Evolutionary conservation across 148 eudicot species (phyloP).

Genomic region (Talinum fruticosum): DNA sequence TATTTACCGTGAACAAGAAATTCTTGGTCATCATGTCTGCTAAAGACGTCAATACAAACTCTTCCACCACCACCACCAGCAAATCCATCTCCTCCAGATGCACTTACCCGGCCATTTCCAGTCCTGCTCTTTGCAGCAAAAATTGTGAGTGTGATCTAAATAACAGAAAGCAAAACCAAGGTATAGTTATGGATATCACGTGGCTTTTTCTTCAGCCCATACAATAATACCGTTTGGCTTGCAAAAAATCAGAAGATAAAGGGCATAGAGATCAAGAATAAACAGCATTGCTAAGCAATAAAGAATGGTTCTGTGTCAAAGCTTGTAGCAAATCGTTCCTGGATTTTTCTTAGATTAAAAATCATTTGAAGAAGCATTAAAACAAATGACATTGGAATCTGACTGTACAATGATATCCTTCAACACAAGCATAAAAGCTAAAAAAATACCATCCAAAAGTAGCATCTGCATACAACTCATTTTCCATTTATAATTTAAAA

Average conservation of each 20-base stretch:
- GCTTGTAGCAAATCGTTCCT: neutral
- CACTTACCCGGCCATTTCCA: slow-evolving; percentile 72
- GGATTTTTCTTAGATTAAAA: too few species aligned
- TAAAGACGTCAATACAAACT: slow-evolving; percentile 59
- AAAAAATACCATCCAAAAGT: too few species aligned
- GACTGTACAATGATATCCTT: too few species aligned
- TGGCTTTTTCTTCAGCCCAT: neutral
- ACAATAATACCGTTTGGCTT: neutral
- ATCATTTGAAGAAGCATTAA: too few species aligned
- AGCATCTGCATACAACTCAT: too few species aligned
- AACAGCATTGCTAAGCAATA: neutral
- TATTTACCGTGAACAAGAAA: slow-evolving; percentile 66
- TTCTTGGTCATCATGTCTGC: slow-evolving; percentile 67
- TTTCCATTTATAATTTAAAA: too few species aligned
- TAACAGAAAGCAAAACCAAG: slow-evolving; percentile 12
- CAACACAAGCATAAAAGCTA: too few species aligned
- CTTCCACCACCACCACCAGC: slow-evolving; percentile 99
- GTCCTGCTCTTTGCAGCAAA: slow-evolving; percentile 48
- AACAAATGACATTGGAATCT: too few species aligned
- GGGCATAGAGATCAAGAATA: neutral
- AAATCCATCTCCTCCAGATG: slow-evolving; percentile 92
- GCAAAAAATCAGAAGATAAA: neutral
- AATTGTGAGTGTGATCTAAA: slow-evolving; percentile 3
- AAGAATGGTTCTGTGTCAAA: neutral
- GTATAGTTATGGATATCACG: slow-evolving; percentile 3